A percentile compares a stretch with the other conserved stretches of the same genome.
These are phyloP conservation scores for Eragrostis curvula DNA, from an alignment of 176 grass and related monocot species.

Conservation along the genomic window DNA sequence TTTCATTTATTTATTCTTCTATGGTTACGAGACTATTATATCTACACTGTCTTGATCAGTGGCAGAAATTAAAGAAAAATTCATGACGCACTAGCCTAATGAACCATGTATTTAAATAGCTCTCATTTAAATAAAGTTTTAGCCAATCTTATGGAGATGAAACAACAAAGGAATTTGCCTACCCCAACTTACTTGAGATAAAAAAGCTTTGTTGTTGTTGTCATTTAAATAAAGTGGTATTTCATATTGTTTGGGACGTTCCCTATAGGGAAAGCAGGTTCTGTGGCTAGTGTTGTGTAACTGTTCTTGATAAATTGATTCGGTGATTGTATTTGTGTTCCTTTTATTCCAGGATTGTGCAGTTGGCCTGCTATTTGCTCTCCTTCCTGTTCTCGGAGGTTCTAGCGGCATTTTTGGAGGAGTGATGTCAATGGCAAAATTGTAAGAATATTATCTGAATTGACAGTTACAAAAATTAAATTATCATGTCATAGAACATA, in stretches of 20 bases:
- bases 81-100: not conserved
- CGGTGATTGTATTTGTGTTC: not conserved
- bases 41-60: not conserved
- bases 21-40: constrained; percentile 12
- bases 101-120: not conserved
- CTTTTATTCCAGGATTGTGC: constrained; percentile 90
- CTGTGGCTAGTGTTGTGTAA: not conserved
- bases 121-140: no score
- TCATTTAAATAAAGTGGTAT: not conserved
- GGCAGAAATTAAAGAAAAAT: not conserved
- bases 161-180: no score
- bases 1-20: constrained; percentile 20
- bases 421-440: constrained; percentile 90
- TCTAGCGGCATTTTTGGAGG: constrained; percentile 84
- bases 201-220: no score
- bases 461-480: constrained; percentile 23
- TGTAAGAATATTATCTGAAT: constrained; percentile 60
- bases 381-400: constrained; percentile 94
- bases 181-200: no score
- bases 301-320: constrained; percentile 7
- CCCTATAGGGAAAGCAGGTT: constrained; percentile 1
- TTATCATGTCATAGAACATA: constrained; percentile 4
- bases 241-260: not conserved
- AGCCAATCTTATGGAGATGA: no score
- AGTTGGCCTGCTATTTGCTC: constrained; percentile 90